Percentiles rank a stretch among this genome's conserved stretches.
phyloP scores from a whole-genome alignment of 108 stramenopile genomes.

The Skeletonema potamos region DNA sequence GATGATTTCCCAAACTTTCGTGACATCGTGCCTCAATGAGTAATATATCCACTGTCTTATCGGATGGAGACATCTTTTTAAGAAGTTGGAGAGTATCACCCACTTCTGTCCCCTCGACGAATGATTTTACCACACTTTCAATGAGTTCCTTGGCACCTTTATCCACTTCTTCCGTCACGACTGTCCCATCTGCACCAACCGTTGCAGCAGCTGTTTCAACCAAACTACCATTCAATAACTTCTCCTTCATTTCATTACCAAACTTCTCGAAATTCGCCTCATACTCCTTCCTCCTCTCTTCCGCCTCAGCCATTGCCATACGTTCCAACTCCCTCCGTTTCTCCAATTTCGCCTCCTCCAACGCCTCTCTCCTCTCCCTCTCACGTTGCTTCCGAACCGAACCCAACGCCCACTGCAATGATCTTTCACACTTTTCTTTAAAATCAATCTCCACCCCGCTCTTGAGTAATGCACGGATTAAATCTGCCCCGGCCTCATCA shows the following conservation, averaged over 20 bases:
- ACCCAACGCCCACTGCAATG: slow-evolving; percentile 49
- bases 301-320: slow-evolving; percentile 52
- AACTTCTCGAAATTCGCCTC: slow-evolving; percentile 49
- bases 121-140: slow-evolving; percentile 26
- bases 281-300: slow-evolving; percentile 50
- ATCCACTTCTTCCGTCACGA: slow-evolving; percentile 7
- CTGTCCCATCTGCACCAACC: slow-evolving; percentile 27
- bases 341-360: slow-evolving; percentile 58
- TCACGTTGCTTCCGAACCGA: slow-evolving; percentile 45
- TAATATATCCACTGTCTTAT: slow-evolving; percentile 48
- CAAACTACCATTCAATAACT: not conserved
- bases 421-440: slow-evolving; percentile 44
- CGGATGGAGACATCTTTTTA: slow-evolving; percentile 44
- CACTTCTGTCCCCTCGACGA: slow-evolving; percentile 43
- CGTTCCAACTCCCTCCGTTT: slow-evolving; percentile 44
- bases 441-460: slow-evolving; percentile 58
- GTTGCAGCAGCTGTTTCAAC: not conserved
- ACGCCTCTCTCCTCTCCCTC: slow-evolving; percentile 41
- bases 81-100: slow-evolving; percentile 44
- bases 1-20: slow-evolving; percentile 55
- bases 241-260: slow-evolving; percentile 26
- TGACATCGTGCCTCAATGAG: slow-evolving; percentile 63
- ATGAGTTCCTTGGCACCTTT: slow-evolving; percentile 21
- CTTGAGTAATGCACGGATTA: slow-evolving; percentile 51
- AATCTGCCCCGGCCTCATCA: slow-evolving; percentile 51